Evolutionary conservation across 768 basidiomycete genomes (phyloP).

Genomic region (Boletales sp.): DNA sequence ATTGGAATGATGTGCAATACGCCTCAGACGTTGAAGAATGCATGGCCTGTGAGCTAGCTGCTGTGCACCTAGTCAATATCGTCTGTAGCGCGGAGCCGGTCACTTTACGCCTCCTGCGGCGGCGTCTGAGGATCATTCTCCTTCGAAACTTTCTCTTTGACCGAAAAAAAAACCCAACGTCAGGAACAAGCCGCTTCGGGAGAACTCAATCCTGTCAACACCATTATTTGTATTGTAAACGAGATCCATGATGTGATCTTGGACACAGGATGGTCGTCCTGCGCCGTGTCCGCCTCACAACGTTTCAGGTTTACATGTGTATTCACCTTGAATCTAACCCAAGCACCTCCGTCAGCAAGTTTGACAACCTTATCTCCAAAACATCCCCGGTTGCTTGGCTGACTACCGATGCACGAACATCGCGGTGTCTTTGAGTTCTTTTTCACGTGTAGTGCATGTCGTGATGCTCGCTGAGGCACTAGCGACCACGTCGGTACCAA

Average conservation of each 20-base stretch:
- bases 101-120: too few relatives aligned
- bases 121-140: too few relatives aligned
- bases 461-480: conserved; percentile 27
- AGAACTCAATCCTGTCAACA: conserved; percentile 15
- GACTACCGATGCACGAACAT: conserved; percentile 20
- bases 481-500: conserved; percentile 28
- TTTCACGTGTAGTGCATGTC: conserved; percentile 29
- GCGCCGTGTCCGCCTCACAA: conserved; percentile 1
- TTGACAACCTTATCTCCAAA: conserved; percentile 20
- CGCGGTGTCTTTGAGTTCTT: conserved; percentile 29
- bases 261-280: conserved; percentile 12
- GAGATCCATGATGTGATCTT: conserved; percentile 19
- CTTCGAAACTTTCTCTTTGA: not conserved
- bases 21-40: too few relatives aligned
- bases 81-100: too few relatives aligned
- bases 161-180: not conserved
- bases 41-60: too few relatives aligned
- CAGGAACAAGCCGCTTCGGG: too few relatives aligned
- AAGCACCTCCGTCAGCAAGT: conserved; percentile 16
- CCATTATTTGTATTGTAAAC: conserved; percentile 9
- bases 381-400: conserved; percentile 11
- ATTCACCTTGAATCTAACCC: conserved; percentile 12
- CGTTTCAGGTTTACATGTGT: conserved; percentile 11
- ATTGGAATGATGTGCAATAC: too few relatives aligned
- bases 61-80: too few relatives aligned